Conservation (phyloP, 129 eudicot species). For the Logfia minima region DNA sequence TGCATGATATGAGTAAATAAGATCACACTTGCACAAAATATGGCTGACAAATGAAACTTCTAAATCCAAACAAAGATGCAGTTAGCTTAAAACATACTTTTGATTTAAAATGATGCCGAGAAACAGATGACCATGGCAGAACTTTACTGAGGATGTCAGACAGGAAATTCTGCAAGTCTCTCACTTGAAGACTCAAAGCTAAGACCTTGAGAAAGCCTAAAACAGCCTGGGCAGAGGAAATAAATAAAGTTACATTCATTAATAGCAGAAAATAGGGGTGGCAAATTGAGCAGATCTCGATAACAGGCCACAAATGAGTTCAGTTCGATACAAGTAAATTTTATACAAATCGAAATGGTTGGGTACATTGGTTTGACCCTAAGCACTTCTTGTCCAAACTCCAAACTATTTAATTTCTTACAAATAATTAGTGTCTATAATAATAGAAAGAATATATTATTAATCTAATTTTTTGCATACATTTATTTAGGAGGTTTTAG, state of each 20-base stretch:
- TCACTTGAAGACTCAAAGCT: conserved; percentile 63
- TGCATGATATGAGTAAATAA: conserved; percentile 4
- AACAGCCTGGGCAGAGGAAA: conserved; percentile 65
- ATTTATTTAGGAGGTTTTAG: background rate
- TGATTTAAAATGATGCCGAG: conserved; percentile 86
- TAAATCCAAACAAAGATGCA: background rate
- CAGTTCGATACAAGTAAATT: background rate
- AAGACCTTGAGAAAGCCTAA: conserved; percentile 93
- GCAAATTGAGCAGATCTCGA: background rate
- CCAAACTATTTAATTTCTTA: background rate
- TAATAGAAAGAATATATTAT: background rate
- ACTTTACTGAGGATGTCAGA: conserved; percentile 66
- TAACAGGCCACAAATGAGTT: background rate
- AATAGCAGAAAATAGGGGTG: background rate
- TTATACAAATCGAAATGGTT: background rate
- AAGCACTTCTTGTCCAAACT: background rate
- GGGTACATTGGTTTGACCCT: background rate
- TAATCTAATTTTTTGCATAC: background rate
- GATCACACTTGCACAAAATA: background rate
- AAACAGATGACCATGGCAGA: conserved; percentile 91
- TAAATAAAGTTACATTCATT: conserved; percentile 25
- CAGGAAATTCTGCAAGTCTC: conserved; percentile 59
- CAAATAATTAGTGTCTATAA: background rate
- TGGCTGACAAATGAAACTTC: background rate
- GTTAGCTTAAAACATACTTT: conserved; percentile 46